phyloP scores from a whole-genome alignment of 179 eudicot species.

The Corrigiola litoralis region DNA sequence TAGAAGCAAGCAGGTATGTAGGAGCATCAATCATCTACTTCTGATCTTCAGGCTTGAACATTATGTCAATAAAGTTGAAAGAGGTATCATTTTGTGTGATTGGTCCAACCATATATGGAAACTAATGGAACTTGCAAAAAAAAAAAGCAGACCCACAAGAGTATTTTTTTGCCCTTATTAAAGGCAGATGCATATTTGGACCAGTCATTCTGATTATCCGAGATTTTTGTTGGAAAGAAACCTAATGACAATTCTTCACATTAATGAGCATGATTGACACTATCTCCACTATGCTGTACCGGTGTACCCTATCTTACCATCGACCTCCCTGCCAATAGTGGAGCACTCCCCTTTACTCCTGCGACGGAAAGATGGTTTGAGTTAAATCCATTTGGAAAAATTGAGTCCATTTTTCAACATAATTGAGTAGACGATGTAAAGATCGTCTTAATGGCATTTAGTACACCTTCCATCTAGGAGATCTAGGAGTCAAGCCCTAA shows the following conservation, averaged over 20 bases:
- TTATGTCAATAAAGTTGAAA: background rate
- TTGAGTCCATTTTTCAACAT: no score
- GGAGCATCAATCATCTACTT: no score
- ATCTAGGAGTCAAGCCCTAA: no score
- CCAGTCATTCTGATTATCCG: background rate
- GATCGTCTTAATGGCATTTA: no score
- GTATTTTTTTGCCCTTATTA: background rate
- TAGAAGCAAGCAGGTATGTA: slow-evolving; percentile 96
- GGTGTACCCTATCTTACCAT: no score
- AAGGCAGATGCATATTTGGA: background rate
- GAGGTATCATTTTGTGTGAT: background rate
- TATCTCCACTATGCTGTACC: background rate
- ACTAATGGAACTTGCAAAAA: background rate
- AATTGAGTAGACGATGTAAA: no score
- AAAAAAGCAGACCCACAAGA: no score
- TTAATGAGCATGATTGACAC: background rate
- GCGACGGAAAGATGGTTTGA: no score
- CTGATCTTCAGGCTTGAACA: background rate
- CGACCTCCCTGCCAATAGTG: no score
- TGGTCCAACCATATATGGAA: background rate
- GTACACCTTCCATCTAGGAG: no score
- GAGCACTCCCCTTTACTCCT: no score
- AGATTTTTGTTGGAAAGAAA: background rate
- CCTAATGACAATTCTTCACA: background rate
- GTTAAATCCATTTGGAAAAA: no score